Evolutionary conservation across 495 filamentous ascomycete genomes (phyloP).

Genomic region (Daldinia childiae): DNA sequence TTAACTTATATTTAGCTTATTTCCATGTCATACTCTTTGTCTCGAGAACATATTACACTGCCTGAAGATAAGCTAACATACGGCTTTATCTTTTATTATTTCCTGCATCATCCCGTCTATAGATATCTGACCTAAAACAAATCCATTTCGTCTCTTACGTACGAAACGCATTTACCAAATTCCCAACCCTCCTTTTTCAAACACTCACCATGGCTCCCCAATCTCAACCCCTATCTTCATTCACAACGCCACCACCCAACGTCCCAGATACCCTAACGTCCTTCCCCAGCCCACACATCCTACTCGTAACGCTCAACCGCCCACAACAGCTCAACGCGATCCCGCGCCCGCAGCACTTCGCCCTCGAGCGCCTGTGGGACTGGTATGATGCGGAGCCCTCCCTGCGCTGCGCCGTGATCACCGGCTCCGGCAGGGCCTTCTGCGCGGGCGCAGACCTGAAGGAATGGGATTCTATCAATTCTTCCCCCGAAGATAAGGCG

Average conservation of each 20-base stretch:
- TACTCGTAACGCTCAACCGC: constrained; percentile 71
- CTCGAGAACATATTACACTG: no score
- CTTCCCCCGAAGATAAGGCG: neutral
- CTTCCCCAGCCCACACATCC: constrained; percentile 64
- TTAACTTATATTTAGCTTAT: no score
- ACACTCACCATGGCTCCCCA: constrained; percentile 14
- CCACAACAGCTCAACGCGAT: constrained; percentile 68
- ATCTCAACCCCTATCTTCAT: constrained; percentile 25
- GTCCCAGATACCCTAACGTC: constrained; percentile 58
- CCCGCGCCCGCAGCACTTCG: constrained; percentile 58
- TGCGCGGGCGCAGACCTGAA: constrained; percentile 70
- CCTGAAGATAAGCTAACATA: no score
- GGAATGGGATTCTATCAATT: constrained; percentile 43
- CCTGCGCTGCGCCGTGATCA: constrained; percentile 65
- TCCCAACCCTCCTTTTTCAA: neutral
- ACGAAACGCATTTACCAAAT: neutral
- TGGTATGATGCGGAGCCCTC: constrained; percentile 68
- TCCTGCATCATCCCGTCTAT: no score
- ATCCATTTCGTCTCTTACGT: no score
- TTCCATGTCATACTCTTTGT: no score
- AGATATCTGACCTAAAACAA: neutral
- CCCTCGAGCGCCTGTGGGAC: constrained; percentile 60
- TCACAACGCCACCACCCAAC: constrained; percentile 45
- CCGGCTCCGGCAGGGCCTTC: constrained; percentile 64
- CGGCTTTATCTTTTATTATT: no score